Base-by-base conservation (phyloP, 768 basidiomycete species). In the Kwoniella mangroviensis region DNA sequence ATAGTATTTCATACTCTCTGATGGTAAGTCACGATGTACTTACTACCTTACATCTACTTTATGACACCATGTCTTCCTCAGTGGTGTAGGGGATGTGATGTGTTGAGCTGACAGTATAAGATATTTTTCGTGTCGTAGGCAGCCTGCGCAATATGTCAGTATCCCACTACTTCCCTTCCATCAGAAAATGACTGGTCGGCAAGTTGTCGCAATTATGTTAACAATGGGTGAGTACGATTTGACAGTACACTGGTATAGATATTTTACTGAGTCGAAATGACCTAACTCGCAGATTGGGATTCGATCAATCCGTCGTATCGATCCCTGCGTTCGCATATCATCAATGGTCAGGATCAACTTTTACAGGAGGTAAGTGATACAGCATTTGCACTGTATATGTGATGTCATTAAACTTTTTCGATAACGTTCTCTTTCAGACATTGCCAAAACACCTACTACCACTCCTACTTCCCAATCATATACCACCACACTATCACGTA, bases 401-500 rank as follows among this genome's bases (percentile, higher is more conserved):
- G 34, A 7, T 17, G 54, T 22, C 21, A 17, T 40, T 58, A 10
- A 10, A 58, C 57, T 26, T 11, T 26, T 43, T 7, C 9, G 34
- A 43, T 62, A 49, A 28, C 7, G 12, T n/a, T 13, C 56, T 34
- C 13, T 10, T 26, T n/a, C 13, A 62, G 59, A 65, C 54, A 40
- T 54, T 22, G 53, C 63, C 61, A 42, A 61, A 40, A 63, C 70
- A 34, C 15, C 59, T 15, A 51, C 45, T 26, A 71, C 66, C 1
- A 26, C 65, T 26, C 49, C 62, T 7, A 28, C 71, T 22, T 53
- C 71, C 21, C 51, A 63, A 28, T 56, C 51, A 24, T 68, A 70
- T 51, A 24, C 72, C 10, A 73, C 74, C 3, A 79, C 75, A 26
- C 70, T 79, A 17, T 77, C 76, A n/a, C 72, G 78, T n/a, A 72